Evolutionary conservation across 495 filamentous ascomycete species (phyloP).

Genomic region (Rhizodiscina lignyota): DNA sequence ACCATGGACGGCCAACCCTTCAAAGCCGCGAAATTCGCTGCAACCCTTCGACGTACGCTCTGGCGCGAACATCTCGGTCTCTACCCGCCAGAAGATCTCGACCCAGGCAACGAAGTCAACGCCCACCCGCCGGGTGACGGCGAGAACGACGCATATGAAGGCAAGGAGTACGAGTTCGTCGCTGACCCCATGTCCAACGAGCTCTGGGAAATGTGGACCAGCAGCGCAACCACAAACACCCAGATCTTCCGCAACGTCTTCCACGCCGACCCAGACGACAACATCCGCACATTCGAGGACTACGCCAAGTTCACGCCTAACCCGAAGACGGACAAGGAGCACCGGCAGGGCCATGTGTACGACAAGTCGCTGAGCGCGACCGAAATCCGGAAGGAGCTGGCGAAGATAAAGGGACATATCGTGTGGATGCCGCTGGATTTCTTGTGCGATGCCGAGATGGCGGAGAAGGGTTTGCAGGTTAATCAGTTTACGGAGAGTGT

Average conservation of each 20-base stretch:
- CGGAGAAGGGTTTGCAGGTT: conserved; percentile 65
- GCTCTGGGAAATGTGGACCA: conserved; percentile 75
- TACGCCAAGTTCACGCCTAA: conserved; percentile 46
- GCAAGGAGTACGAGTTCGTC: conserved; percentile 57
- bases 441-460: conserved; percentile 71
- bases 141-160: conserved; percentile 48
- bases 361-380: conserved; percentile 51
- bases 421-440: conserved; percentile 95
- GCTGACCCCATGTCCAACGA: conserved; percentile 64
- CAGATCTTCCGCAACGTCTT: conserved; percentile 76
- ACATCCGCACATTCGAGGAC: conserved; percentile 58
- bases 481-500: conserved; percentile 57
- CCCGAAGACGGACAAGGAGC: conserved; percentile 30
- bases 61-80: conserved; percentile 92
- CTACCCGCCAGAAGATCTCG: conserved; percentile 53
- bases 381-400: conserved; percentile 58
- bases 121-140: conserved; percentile 64
- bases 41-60: conserved; percentile 66
- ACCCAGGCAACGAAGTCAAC: conserved; percentile 58
- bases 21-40: conserved; percentile 57
- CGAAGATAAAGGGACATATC: conserved; percentile 70
- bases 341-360: conserved; percentile 72
- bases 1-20: conserved; percentile 66
- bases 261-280: conserved; percentile 81
- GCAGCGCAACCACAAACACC: conserved; percentile 61